phyloP scores from a whole-genome alignment of 2,329 filamentous ascomycete genomes.

The Aureobasidium sp. region DNA sequence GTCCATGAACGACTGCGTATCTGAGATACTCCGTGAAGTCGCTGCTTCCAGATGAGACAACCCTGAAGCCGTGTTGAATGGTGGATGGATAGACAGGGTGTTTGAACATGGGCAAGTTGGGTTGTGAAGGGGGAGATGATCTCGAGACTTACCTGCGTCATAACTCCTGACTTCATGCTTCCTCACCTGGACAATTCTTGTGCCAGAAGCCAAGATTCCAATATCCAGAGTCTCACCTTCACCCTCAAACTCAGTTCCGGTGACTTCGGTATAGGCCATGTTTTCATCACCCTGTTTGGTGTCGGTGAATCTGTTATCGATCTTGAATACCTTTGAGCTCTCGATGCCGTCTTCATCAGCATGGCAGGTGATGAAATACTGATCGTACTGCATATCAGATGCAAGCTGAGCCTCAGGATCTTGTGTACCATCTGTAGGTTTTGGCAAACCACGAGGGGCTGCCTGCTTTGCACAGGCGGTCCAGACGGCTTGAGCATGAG shows the following conservation, averaged over 20 bases:
- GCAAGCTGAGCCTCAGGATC: slow-evolving; percentile 30
- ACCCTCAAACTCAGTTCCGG: slow-evolving; percentile 83
- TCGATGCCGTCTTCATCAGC: slow-evolving; percentile 56
- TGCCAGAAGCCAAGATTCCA: slow-evolving; percentile 70
- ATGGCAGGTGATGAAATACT: slow-evolving; percentile 77
- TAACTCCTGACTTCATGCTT: slow-evolving; percentile 83
- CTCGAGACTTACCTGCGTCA: slow-evolving; percentile 60
- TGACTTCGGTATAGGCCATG: slow-evolving; percentile 40
- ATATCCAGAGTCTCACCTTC: slow-evolving; percentile 82
- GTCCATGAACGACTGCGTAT: neutral
- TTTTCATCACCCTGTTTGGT: slow-evolving; percentile 47
- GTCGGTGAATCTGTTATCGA: slow-evolving; percentile 49
- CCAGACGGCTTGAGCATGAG: slow-evolving; percentile 71
- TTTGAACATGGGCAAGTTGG: neutral
- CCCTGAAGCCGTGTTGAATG: neutral
- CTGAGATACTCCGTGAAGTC: neutral
- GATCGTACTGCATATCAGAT: slow-evolving; percentile 56
- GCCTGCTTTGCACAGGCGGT: slow-evolving; percentile 45
- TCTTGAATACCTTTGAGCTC: slow-evolving; percentile 66
- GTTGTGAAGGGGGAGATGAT: neutral
- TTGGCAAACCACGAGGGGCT: slow-evolving; percentile 32
- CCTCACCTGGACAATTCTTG: slow-evolving; percentile 77
- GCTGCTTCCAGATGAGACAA: neutral
- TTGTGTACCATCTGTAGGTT: slow-evolving; percentile 36
- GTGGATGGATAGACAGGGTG: neutral